These are phyloP conservation scores for Pseudonitzschia delicatissima DNA, from an alignment of 108 stramenopile genomes.

Conservation along the genomic window DNA sequence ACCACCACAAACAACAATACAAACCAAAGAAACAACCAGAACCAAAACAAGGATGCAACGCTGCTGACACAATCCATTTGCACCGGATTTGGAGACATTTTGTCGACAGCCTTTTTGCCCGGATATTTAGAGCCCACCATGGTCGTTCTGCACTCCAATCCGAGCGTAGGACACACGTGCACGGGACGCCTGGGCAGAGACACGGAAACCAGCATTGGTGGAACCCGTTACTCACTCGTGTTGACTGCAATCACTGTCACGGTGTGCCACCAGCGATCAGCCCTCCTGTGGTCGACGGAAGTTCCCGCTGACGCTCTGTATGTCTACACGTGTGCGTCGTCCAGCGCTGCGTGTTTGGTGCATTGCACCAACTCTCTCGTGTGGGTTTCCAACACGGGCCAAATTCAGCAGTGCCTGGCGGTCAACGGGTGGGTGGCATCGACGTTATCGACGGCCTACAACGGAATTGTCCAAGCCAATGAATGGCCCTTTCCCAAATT, in stretches of 20 bases:
- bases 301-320: constrained; percentile 74
- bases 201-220: constrained; percentile 52
- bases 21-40: background rate
- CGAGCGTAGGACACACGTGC: constrained; percentile 54
- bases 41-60: background rate
- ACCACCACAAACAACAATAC: background rate
- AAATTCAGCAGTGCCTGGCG: constrained; percentile 61
- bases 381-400: constrained; percentile 59
- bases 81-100: constrained; percentile 83
- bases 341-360: constrained; percentile 43
- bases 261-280: constrained; percentile 67
- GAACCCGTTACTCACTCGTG: constrained; percentile 51
- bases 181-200: constrained; percentile 66
- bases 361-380: constrained; percentile 67
- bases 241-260: constrained; percentile 76
- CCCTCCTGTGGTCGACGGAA: constrained; percentile 76
- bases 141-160: constrained; percentile 71
- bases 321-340: constrained; percentile 15
- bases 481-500: constrained; percentile 71
- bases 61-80: constrained; percentile 27
- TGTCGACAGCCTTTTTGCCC: constrained; percentile 55
- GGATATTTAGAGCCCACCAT: constrained; percentile 79
- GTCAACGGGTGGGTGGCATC: constrained; percentile 79
- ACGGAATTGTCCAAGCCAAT: constrained; percentile 41
- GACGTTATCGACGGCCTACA: constrained; percentile 47